Evolutionary conservation across 108 stramenopile genomes (phyloP).

Genomic region (Nannochloropsis oceanica): DNA sequence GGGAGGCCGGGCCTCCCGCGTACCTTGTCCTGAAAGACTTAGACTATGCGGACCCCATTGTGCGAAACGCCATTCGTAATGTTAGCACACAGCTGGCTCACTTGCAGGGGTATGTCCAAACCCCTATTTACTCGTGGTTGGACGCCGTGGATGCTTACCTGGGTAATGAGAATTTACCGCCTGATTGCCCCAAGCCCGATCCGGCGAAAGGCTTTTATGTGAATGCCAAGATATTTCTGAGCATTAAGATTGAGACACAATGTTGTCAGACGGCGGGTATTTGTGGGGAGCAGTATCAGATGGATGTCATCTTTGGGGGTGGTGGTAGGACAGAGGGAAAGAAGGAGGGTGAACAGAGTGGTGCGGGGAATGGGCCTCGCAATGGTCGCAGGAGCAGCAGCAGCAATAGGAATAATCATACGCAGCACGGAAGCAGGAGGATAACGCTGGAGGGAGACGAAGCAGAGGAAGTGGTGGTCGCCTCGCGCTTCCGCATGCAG

Average conservation of each 20-base stretch:
- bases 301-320: conserved; percentile 19
- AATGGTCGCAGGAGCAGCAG: conserved; percentile 7
- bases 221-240: conserved; percentile 18
- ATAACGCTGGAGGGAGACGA: not conserved
- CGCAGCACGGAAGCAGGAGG: not conserved
- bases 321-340: not conserved
- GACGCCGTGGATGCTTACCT: conserved; percentile 17
- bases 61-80: not conserved
- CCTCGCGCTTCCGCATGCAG: conserved; percentile 19
- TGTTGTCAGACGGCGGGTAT: conserved; percentile 33
- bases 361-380: not conserved
- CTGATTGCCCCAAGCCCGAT: not conserved
- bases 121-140: conserved; percentile 24
- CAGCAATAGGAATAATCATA: not conserved
- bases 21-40: conserved; percentile 28
- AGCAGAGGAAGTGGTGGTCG: not conserved
- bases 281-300: conserved; percentile 29
- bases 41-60: conserved; percentile 4
- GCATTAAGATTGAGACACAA: conserved; percentile 31
- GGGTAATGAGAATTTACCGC: conserved; percentile 2
- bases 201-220: conserved; percentile 5
- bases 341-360: not conserved
- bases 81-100: conserved; percentile 7
- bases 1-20: conserved; percentile 35
- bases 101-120: conserved; percentile 15